Base-by-base conservation (phyloP, 768 basidiomycete species). In the Agaricus subrufescens region DNA sequence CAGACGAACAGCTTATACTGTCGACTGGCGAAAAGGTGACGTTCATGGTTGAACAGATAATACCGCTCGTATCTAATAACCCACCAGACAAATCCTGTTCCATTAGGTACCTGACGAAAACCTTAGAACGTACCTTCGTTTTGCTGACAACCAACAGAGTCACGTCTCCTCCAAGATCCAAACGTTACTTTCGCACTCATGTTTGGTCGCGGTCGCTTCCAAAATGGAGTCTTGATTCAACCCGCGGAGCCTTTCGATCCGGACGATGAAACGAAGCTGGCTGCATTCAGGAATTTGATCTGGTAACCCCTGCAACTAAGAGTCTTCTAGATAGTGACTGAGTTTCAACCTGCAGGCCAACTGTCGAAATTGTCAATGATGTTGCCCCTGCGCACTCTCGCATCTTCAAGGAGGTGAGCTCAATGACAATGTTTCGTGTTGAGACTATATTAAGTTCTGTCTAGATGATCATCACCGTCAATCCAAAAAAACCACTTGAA, bases 1-100 rank as follows among this genome's bases (percentile, higher is more conserved):
- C 61, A 8, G 78, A 79, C 54, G 78, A 80, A 52, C 77, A 78
- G 61, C 73, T 80, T 42, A 72, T 74, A 63, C 68, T 74, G 43
- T 67, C 63, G 26, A 75, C 49, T 2, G 56, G 56, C 8, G 56
- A 57, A n/a, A 71, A 11, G 75, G 75, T 19, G 71, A 74, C 15
- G 2, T 25, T 23, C 52, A 15, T n/a, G 12, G 12, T 15, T 23
- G 1, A 42, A 15, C 11, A 1, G 5, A 14, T 19, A 15, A 6
- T 14, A 14, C n/a, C 19, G 19, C 19, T 19, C 19, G 30, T 25
- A 10, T 34, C 34, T 34, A 7, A 34, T 34, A 34, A 11, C 34
- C 34, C 11, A 12, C 9, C 43, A 63, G 55, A 49, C 55, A 8
- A 56, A 56, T 49, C 55, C 55, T 19, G 25, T 38, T 23, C 47